Evolutionary conservation across 129 eudicot species (phyloP).

Genomic region (Pseudognaphalium luteoalbum): DNA sequence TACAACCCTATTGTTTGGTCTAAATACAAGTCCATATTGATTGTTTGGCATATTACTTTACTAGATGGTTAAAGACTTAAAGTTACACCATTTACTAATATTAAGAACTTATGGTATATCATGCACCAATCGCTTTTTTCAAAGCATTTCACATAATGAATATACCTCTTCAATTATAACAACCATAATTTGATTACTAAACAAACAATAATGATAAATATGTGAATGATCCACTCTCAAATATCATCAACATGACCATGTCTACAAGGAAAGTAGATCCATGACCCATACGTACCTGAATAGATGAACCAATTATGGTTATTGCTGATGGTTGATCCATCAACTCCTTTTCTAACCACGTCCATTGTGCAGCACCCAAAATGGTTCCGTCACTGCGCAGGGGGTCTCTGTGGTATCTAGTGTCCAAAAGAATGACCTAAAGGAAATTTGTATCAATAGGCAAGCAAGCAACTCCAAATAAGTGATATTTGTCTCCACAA

Average conservation of each 20-base stretch:
- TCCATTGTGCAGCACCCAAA: conserved; percentile 63
- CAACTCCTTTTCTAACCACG: conserved; percentile 57
- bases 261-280: background rate
- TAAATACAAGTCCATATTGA: too few relatives aligned
- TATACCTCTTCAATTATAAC: too few relatives aligned
- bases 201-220: too few relatives aligned
- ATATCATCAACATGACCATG: background rate
- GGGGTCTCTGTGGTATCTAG: conserved; percentile 76
- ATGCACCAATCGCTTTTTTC: too few relatives aligned
- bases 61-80: too few relatives aligned
- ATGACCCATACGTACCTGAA: conserved; percentile 47
- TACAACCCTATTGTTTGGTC: too few relatives aligned
- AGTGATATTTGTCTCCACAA: background rate
- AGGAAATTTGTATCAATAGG: conserved; percentile 5
- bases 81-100: too few relatives aligned
- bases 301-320: conserved; percentile 64
- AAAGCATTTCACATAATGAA: too few relatives aligned
- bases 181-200: too few relatives aligned
- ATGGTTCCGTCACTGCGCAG: conserved; percentile 58
- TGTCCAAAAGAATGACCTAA: conserved; percentile 73
- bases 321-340: conserved; percentile 47
- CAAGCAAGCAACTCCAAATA: conserved; percentile 6
- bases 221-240: background rate
- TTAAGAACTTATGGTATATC: too few relatives aligned
- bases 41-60: too few relatives aligned